Evolutionary conservation across 306 rosid genomes (phyloP).

Genomic region (Ammopiptanthus mongolicus): DNA sequence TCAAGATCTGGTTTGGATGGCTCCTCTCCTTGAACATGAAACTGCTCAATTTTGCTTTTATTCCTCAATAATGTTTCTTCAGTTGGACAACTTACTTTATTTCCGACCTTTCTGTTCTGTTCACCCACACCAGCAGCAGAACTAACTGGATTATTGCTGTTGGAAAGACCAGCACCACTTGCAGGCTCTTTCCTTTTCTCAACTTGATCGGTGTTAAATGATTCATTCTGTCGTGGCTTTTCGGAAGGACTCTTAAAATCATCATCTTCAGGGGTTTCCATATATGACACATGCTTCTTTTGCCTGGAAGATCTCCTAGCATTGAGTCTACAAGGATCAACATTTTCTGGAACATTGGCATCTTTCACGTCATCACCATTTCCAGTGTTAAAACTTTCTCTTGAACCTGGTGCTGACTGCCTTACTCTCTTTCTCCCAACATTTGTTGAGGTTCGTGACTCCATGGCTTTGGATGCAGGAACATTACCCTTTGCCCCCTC

Average conservation of each 20-base stretch:
- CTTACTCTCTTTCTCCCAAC: constrained; percentile 53
- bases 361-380: constrained; percentile 6
- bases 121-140: constrained; percentile 4
- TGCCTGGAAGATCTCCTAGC: constrained; percentile 60
- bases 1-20: constrained; percentile 26
- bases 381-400: constrained; percentile 27
- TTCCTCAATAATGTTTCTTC: constrained; percentile 26
- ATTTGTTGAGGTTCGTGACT: constrained; percentile 26
- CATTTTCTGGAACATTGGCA: constrained; percentile 27
- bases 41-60: constrained; percentile 26
- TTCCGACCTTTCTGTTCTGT: constrained; percentile 17
- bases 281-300: constrained; percentile 41
- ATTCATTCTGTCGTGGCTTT: constrained; percentile 27
- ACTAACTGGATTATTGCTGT: constrained; percentile 20
- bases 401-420: constrained; percentile 29
- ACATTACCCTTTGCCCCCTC: constrained; percentile 19
- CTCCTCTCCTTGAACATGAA: constrained; percentile 21
- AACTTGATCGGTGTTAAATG: constrained; percentile 26
- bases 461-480: constrained; percentile 28
- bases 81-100: constrained; percentile 10
- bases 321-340: constrained; percentile 28
- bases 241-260: constrained; percentile 35
- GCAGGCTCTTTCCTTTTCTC: constrained; percentile 24
- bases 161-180: constrained; percentile 24
- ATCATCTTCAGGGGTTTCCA: constrained; percentile 30